Evolutionary conservation across 2,329 filamentous ascomycete genomes (phyloP).

Genomic region (Juglanconis oblonga): DNA sequence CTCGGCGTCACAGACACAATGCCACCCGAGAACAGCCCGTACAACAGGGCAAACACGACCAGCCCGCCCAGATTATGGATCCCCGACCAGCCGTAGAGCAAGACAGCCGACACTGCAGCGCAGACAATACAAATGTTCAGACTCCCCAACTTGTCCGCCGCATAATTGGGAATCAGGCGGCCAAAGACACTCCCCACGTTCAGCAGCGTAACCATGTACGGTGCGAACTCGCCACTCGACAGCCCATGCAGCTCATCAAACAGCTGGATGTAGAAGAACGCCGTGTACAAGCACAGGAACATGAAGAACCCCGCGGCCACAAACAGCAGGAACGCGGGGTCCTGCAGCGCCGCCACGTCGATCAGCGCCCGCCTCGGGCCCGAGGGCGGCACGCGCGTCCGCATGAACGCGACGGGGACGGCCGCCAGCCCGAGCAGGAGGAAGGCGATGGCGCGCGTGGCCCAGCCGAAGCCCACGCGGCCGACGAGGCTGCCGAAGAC

Average conservation of each 20-base stretch:
- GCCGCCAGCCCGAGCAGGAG: conserved; percentile 36
- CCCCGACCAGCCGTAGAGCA: conserved; percentile 39
- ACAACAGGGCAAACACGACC: conserved; percentile 40
- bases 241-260: conserved; percentile 40
- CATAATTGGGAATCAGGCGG: conserved; percentile 40
- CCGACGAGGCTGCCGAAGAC: conserved; percentile 33
- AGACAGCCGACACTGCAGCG: conserved; percentile 29
- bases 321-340: conserved; percentile 36
- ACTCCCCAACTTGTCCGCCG: conserved; percentile 42
- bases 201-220: conserved; percentile 40
- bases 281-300: conserved; percentile 46
- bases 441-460: conserved; percentile 52
- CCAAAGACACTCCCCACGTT: conserved; percentile 45
- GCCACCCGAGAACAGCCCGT: conserved; percentile 44
- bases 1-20: conserved; percentile 41
- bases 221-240: conserved; percentile 30
- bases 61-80: conserved; percentile 34
- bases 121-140: conserved; percentile 36
- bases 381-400: conserved; percentile 30
- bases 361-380: conserved; percentile 29
- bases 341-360: conserved; percentile 35
- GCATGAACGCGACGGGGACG: conserved; percentile 39
- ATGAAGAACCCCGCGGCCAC: conserved; percentile 34
- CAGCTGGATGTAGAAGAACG: conserved; percentile 46
- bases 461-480: conserved; percentile 34